These are phyloP conservation scores for Botrytis medusae DNA, from an alignment of 2,329 filamentous ascomycete species.

Conservation along the genomic window DNA sequence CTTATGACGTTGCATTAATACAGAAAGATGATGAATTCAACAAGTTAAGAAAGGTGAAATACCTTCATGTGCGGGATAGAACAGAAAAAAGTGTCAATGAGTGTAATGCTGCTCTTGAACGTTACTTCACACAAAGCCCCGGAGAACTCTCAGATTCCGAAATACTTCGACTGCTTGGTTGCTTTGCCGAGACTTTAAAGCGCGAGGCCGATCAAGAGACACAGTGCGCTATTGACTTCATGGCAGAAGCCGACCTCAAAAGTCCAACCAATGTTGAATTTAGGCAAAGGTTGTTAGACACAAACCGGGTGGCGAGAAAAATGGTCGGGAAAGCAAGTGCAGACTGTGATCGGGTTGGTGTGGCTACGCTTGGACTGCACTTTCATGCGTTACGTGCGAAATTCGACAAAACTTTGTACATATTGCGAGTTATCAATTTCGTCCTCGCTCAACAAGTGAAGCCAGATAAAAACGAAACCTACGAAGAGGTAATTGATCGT, in stretches of 20 bases:
- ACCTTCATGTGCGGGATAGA: background rate
- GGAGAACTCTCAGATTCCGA: background rate
- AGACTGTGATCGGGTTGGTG: background rate
- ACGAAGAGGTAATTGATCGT: background rate
- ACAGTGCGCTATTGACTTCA: slow-evolving; percentile 2
- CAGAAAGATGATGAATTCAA: background rate
- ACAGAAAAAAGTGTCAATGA: background rate
- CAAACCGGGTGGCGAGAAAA: background rate
- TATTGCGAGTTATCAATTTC: background rate
- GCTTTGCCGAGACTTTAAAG: background rate
- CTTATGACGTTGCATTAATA: background rate
- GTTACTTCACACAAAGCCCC: background rate
- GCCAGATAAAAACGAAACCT: background rate
- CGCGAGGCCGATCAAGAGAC: slow-evolving; percentile 1
- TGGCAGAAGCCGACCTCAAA: background rate
- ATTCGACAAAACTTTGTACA: background rate
- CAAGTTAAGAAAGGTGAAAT: background rate
- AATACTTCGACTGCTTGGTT: background rate
- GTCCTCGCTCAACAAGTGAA: background rate
- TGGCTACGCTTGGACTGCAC: background rate
- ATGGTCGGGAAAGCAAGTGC: background rate
- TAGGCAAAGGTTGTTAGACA: background rate
- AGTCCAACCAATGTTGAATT: background rate
- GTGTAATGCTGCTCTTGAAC: background rate
- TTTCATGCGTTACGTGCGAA: background rate